Conservation (phyloP, 2,329 filamentous ascomycete species). For the Fusarium marasasianum region DNA sequence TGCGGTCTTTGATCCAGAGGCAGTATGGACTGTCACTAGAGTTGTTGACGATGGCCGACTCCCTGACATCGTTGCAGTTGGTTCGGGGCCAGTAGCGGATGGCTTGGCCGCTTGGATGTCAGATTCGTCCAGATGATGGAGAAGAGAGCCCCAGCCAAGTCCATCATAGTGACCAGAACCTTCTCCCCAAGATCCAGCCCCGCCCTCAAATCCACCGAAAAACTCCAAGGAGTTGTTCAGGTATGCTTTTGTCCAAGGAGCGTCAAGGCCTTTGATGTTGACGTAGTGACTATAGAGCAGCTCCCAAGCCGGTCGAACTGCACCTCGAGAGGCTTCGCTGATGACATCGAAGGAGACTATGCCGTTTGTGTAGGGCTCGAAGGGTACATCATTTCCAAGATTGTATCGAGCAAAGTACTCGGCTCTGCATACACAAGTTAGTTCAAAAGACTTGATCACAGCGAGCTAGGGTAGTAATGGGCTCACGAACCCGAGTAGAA, state of each 20-base stretch:
- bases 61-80: not conserved
- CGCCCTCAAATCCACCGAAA: not conserved
- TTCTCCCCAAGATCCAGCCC: not conserved
- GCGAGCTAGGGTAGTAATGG: fast-evolving
- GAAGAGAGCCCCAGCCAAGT: conserved; percentile 1
- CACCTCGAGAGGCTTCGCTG: conserved; percentile 9
- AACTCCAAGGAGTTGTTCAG: not conserved
- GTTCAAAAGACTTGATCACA: not conserved
- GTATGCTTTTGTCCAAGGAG: conserved; percentile 26
- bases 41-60: not conserved
- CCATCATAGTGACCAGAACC: not conserved
- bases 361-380: conserved; percentile 28
- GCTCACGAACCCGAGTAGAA: conserved; percentile 25
- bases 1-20: not conserved
- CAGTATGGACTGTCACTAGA: not conserved
- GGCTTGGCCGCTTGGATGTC: not conserved
- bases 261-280: conserved; percentile 15
- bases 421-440: not conserved
- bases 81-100: not conserved
- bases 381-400: conserved; percentile 24
- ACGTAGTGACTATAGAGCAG: conserved; percentile 26
- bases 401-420: conserved; percentile 31
- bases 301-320: conserved; percentile 1
- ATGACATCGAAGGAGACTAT: conserved; percentile 9
- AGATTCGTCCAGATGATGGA: not conserved